Evolutionary conservation across 1,284 basidiomycete species (phyloP).

Genomic region (Lentinus polychrous): DNA sequence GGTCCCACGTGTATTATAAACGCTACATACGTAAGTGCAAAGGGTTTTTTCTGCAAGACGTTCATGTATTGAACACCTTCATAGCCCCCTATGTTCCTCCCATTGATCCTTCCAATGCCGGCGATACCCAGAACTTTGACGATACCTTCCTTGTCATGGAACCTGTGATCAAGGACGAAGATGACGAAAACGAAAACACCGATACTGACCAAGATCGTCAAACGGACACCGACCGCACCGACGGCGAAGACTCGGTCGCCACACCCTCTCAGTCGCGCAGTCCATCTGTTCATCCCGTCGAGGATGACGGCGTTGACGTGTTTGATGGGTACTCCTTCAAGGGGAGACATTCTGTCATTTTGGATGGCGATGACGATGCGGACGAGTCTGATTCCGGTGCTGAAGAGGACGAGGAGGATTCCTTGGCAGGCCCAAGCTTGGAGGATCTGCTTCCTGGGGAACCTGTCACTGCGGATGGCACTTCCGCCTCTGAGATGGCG

Average conservation of each 20-base stretch:
- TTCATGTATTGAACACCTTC: slow-evolving; percentile 6
- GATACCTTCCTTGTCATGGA: slow-evolving; percentile 95
- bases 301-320: slow-evolving; percentile 57
- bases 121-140: slow-evolving; percentile 97
- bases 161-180: slow-evolving; percentile 73
- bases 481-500: slow-evolving; percentile 17
- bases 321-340: slow-evolving; percentile 90
- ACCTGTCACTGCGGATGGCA: slow-evolving; percentile 7
- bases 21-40: slow-evolving; percentile 74
- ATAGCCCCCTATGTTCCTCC: slow-evolving; percentile 94
- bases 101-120: slow-evolving; percentile 87
- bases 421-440: slow-evolving; percentile 17
- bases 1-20: slow-evolving; percentile 91
- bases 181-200: slow-evolving; percentile 37
- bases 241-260: slow-evolving; percentile 63
- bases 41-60: neutral
- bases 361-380: slow-evolving; percentile 64
- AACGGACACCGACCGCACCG: slow-evolving; percentile 65
- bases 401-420: slow-evolving; percentile 24
- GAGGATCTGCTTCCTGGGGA: slow-evolving; percentile 20
- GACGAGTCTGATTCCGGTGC: slow-evolving; percentile 35
- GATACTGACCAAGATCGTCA: slow-evolving; percentile 32
- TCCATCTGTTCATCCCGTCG: slow-evolving; percentile 50
- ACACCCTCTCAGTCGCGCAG: slow-evolving; percentile 70
- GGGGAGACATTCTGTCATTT: slow-evolving; percentile 69